A percentile compares a stretch with the other conserved stretches of the same genome.
Evolutionary conservation across 1,284 basidiomycete genomes (phyloP).

Genomic region (Leucoagaricus sp.): DNA sequence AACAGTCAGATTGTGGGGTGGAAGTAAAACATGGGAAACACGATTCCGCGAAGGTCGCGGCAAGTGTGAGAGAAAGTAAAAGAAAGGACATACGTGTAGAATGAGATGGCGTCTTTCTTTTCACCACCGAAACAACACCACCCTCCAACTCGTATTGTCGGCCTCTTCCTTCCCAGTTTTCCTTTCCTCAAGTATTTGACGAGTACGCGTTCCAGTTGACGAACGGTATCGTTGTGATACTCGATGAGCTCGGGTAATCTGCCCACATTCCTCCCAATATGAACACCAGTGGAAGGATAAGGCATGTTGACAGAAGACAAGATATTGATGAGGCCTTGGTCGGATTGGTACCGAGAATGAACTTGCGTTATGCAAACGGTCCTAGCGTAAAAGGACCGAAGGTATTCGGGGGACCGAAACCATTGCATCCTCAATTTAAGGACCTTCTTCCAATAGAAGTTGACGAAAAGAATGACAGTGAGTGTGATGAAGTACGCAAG

Average conservation of each 20-base stretch:
- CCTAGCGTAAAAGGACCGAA: conserved; percentile 74
- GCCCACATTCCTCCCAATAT: conserved; percentile 78
- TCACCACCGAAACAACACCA: conserved; percentile 73
- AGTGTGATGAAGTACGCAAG: conserved; percentile 74
- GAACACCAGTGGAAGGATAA: conserved; percentile 83
- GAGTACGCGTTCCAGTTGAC: conserved; percentile 79
- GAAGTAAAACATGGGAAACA: too few species aligned
- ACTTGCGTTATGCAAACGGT: conserved; percentile 76
- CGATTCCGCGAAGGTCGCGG: not conserved
- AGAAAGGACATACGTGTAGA: conserved; percentile 60
- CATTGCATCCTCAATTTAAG: conserved; percentile 64
- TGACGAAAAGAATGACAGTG: conserved; percentile 63
- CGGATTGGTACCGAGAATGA: conserved; percentile 73
- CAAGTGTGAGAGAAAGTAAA: not conserved
- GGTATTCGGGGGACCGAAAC: conserved; percentile 79
- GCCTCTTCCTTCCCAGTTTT: conserved; percentile 71
- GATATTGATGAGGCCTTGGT: conserved; percentile 71
- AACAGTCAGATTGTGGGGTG: not conserved
- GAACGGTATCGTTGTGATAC: conserved; percentile 84
- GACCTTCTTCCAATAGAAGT: conserved; percentile 76
- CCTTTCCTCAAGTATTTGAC: conserved; percentile 85
- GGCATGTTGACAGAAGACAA: conserved; percentile 75
- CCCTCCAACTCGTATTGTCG: conserved; percentile 74
- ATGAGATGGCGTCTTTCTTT: conserved; percentile 83
- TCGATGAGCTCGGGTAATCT: conserved; percentile 77